These are phyloP conservation scores for Apiospora arundinis DNA, from an alignment of 2,329 filamentous ascomycete species.

Conservation along the genomic window DNA sequence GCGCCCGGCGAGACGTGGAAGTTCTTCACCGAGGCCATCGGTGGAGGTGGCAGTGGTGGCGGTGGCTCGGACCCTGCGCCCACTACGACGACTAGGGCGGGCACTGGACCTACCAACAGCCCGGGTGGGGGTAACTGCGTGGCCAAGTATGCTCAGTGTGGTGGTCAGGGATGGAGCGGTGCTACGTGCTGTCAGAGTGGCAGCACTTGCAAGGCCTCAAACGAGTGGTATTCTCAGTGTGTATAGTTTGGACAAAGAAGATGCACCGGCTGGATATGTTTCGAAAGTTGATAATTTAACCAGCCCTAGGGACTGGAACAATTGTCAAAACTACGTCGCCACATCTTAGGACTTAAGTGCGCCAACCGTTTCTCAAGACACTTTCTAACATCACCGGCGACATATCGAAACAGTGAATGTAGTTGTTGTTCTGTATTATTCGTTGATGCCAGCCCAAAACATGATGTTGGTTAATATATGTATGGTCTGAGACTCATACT, in stretches of 20 bases:
- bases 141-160: constrained; percentile 7
- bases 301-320: too few species aligned
- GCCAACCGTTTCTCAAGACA: too few species aligned
- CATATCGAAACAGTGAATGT: too few species aligned
- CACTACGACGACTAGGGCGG: neutral
- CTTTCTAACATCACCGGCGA: too few species aligned
- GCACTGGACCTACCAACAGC: neutral
- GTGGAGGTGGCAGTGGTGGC: neutral
- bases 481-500: neutral
- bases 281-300: too few species aligned
- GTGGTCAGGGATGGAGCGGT: constrained; percentile 7
- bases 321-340: neutral
- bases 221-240: constrained; percentile 16
- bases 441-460: too few species aligned
- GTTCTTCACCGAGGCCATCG: constrained; percentile 32
- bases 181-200: constrained; percentile 18
- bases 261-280: neutral
- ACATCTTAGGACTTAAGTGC: neutral
- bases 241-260: neutral
- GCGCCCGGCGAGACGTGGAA: constrained; percentile 28
- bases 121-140: neutral
- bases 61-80: constrained; percentile 1
- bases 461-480: too few species aligned
- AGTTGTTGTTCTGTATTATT: too few species aligned
- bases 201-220: constrained; percentile 12